These are phyloP conservation scores for Panicum virgatum DNA, from an alignment of 202 grass and related monocot genomes.

Conservation along the genomic window DNA sequence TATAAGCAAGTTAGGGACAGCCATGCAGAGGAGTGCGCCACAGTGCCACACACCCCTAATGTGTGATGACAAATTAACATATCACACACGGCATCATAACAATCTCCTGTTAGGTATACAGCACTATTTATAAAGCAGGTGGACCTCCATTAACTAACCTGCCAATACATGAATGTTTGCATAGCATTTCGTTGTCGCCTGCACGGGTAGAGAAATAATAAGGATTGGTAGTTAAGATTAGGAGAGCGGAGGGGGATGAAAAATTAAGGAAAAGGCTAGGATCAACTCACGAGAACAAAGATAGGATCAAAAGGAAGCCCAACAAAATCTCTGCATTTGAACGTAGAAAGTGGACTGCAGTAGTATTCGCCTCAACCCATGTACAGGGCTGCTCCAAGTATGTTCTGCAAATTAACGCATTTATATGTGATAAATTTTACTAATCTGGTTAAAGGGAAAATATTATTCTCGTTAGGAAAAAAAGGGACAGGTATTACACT, in stretches of 20 bases:
- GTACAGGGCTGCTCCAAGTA: conserved; percentile 89
- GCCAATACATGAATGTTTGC: conserved; percentile 99
- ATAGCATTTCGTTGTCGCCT: conserved; percentile 88
- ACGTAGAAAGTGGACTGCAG: conserved; percentile 64
- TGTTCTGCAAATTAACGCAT: conserved; percentile 55
- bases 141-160: conserved; percentile 59
- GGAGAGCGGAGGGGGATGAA: background rate
- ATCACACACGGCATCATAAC: background rate
- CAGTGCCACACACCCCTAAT: background rate
- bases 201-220: conserved; percentile 52
- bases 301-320: conserved; percentile 86
- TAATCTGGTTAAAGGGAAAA: conserved; percentile 28
- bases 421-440: conserved; percentile 29
- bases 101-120: background rate
- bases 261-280: conserved; percentile 27
- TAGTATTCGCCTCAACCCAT: conserved; percentile 77
- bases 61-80: conserved; percentile 32
- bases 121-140: background rate
- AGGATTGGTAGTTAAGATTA: conserved; percentile 15
- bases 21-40: background rate
- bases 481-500: background rate
- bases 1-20: background rate
- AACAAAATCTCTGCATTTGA: conserved; percentile 90
- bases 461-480: background rate
- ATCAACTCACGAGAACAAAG: conserved; percentile 87